Evolutionary conservation across 768 basidiomycete species (phyloP).

Genomic region (Tylopilus intermedius): DNA sequence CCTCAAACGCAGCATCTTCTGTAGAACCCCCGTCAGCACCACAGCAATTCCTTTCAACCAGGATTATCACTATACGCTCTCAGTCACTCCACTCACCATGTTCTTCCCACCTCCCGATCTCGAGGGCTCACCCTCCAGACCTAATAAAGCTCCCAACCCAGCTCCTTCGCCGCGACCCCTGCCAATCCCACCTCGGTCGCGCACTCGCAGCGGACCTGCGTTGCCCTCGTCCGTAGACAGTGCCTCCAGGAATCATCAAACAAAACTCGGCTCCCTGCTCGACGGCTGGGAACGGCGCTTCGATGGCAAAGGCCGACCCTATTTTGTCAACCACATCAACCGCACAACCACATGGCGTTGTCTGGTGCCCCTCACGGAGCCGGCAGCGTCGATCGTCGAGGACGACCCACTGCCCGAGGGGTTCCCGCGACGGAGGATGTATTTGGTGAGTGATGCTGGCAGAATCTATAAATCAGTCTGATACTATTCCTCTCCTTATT

Average conservation of each 20-base stretch:
- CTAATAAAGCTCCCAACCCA: not conserved
- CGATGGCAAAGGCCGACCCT: constrained; percentile 19
- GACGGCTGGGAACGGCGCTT: not conserved
- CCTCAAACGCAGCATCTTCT: no score
- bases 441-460: not conserved
- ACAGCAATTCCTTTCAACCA: not conserved
- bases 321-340: constrained; percentile 33
- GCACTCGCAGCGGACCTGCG: not conserved
- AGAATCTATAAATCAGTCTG: not conserved
- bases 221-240: not conserved
- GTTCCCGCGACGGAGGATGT: constrained; percentile 24
- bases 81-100: not conserved
- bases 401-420: constrained; percentile 81
- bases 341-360: not conserved
- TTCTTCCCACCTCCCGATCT: not conserved
- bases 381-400: constrained; percentile 17
- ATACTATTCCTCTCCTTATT: constrained; percentile 13
- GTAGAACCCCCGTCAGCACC: not conserved
- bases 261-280: not conserved
- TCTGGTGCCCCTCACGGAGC: not conserved
- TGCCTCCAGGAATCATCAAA: not conserved
- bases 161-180: not conserved
- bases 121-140: not conserved
- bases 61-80: not conserved
- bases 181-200: not conserved